Conservation (phyloP, 2,329 filamentous ascomycete species). For the Dothidotthia symphoricarpi region DNA sequence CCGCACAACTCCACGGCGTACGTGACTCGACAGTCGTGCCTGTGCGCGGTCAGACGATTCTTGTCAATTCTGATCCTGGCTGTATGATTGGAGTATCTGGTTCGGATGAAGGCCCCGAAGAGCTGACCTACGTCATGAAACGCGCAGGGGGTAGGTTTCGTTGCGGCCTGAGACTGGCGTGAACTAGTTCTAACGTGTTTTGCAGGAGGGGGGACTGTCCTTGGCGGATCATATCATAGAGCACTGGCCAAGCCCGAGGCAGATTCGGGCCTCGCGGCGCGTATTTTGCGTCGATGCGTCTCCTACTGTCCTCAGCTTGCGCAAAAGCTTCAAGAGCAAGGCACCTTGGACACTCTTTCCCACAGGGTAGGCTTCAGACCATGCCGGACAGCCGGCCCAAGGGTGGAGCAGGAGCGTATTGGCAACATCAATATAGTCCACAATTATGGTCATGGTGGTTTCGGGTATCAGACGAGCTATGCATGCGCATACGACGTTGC, state of each 20-base stretch:
- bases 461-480: neutral
- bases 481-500: neutral
- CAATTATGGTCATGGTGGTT: neutral
- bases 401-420: neutral
- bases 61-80: neutral
- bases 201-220: conserved; percentile 1
- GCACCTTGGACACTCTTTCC: neutral
- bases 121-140: neutral
- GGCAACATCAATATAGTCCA: neutral
- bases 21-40: neutral
- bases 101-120: neutral
- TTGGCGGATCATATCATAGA: conserved; percentile 1
- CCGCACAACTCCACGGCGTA: neutral
- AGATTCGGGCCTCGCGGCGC: neutral
- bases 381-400: neutral
- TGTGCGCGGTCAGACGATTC: neutral
- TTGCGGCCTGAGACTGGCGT: neutral
- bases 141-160: conserved; percentile 1
- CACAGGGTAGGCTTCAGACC: conserved; percentile 1
- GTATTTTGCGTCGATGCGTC: neutral
- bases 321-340: neutral
- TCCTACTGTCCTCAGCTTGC: neutral
- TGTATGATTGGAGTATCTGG: neutral
- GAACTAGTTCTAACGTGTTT: conserved; percentile 1
- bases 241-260: neutral